These are phyloP conservation scores for Coelastrella sp. DNA, from an alignment of 139 green algal species.

Conservation along the genomic window DNA sequence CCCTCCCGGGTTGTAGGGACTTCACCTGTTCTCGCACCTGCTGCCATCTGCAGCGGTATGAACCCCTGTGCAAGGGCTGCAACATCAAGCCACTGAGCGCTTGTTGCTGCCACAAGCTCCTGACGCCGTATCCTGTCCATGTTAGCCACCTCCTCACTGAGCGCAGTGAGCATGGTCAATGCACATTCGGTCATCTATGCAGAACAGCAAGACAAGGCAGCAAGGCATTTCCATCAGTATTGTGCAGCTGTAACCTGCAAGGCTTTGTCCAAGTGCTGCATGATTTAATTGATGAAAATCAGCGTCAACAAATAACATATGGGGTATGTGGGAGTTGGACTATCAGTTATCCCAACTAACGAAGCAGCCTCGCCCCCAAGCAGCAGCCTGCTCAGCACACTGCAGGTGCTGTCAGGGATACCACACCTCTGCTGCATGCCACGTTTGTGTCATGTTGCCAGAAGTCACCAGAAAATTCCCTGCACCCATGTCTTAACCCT, in stretches of 20 bases:
- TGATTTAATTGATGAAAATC: no score
- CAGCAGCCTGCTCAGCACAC: no score
- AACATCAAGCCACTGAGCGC: conserved; percentile 18
- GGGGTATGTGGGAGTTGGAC: no score
- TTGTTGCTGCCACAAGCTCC: conserved; percentile 37
- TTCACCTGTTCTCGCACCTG: conserved; percentile 37
- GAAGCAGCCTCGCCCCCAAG: no score
- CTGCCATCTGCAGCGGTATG: conserved; percentile 38
- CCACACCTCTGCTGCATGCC: no score
- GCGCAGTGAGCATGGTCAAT: conserved; percentile 58
- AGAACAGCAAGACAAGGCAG: not conserved
- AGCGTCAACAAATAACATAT: no score
- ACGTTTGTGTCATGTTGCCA: no score
- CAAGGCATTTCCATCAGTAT: not conserved
- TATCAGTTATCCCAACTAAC: no score
- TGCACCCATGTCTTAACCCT: no score
- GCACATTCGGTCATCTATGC: conserved; percentile 45
- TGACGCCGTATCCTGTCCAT: conserved; percentile 32
- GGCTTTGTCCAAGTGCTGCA: no score
- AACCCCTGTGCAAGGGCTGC: conserved; percentile 17
- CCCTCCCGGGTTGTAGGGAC: not conserved
- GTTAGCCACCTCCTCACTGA: conserved; percentile 56
- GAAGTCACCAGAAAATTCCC: no score
- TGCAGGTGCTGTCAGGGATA: no score
- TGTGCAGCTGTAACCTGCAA: not conserved